Base-by-base conservation (phyloP, 1,284 basidiomycete genomes). In the Malassezia japonica region DNA sequence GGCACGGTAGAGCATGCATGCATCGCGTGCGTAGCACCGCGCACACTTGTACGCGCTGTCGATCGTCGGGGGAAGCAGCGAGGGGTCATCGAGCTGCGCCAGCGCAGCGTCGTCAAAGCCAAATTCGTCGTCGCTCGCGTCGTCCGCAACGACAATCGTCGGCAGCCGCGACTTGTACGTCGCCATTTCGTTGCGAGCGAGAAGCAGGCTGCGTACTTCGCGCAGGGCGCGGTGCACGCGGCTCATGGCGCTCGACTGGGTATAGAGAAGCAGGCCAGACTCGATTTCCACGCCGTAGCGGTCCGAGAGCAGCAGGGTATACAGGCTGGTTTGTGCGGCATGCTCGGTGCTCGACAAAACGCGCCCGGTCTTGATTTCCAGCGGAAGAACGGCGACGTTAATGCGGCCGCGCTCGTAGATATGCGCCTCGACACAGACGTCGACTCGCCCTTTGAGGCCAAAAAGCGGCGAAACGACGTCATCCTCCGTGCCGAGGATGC, bases 381-480 rank as follows among this genome's bases (percentile, higher is more conserved):
- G 81, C 1, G 92, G 72, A 64, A 84, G 79, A 0, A 82, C 81
- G 13, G 65, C 65, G 2, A 44, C 53, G 0, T 32, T 45, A 12
- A 15, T 16, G 15, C 33, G 63, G 80, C 45, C 40, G 5, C 25
- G 44, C 24, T 61, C 53, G 21, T 44, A 35, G 10, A 64, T 40
- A 16, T 63, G 55, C 32, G 60, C 64, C 24, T 88, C 80, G 0
- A 95, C 82, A 4, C 85, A 88, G 0, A 86, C 91, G 64, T 99
- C 92, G 16, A 98, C 77, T 74, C 95, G 96, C 20, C 92, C 94
- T 72, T 92, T 95, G 33, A 99, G 78, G 0, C 92, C 94, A 68
- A 86, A 94, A 10, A 83, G 85, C 0, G 94, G 91, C 0, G 87
- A 91, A 85, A 88, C 94, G 55, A 98, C 92, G 61, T 96, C 91